A percentile compares a stretch with the other conserved stretches of the same genome.
These are phyloP conservation scores for Lachancea cidri DNA, from an alignment of 805 yeast species.

Conservation along the genomic window DNA sequence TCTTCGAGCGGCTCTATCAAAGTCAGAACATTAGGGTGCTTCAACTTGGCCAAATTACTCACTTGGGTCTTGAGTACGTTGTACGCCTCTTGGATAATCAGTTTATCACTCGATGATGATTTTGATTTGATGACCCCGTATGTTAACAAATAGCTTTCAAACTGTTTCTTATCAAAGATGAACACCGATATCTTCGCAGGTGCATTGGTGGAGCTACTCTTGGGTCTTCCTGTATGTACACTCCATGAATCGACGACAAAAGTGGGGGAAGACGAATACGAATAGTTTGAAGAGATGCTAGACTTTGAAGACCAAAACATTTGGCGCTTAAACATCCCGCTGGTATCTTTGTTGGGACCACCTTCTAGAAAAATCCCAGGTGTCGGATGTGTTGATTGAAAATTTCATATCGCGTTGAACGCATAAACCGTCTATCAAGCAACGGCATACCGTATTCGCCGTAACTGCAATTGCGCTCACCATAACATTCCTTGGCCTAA, in stretches of 20 bases:
- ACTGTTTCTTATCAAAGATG: constrained; percentile 74
- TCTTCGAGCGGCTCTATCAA: constrained; percentile 88
- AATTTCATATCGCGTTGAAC: background rate
- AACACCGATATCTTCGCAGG: constrained; percentile 66
- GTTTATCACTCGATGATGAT: constrained; percentile 35
- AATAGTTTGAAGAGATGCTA: constrained; percentile 63
- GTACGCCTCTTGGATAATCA: constrained; percentile 54
- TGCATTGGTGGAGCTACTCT: constrained; percentile 41
- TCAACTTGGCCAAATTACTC: constrained; percentile 65
- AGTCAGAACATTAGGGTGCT: constrained; percentile 84
- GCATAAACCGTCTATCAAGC: background rate
- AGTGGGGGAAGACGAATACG: constrained; percentile 63
- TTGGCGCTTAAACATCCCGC: background rate
- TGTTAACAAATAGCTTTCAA: constrained; percentile 50
- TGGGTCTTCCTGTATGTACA: constrained; percentile 77
- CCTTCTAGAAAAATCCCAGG: no score
- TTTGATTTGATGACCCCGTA: constrained; percentile 46
- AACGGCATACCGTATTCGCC: no score
- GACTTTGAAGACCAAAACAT: constrained; percentile 36
- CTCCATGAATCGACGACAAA: constrained; percentile 80
- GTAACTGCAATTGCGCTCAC: no score
- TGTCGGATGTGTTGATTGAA: background rate
- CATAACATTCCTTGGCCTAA: no score
- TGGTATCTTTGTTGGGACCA: background rate
- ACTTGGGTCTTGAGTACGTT: constrained; percentile 65